A percentile compares a stretch with the other conserved stretches of the same genome.
These are phyloP conservation scores for Coemansia sp. DNA, from an alignment of 192 early-diverging fungal species.

Conservation along the genomic window DNA sequence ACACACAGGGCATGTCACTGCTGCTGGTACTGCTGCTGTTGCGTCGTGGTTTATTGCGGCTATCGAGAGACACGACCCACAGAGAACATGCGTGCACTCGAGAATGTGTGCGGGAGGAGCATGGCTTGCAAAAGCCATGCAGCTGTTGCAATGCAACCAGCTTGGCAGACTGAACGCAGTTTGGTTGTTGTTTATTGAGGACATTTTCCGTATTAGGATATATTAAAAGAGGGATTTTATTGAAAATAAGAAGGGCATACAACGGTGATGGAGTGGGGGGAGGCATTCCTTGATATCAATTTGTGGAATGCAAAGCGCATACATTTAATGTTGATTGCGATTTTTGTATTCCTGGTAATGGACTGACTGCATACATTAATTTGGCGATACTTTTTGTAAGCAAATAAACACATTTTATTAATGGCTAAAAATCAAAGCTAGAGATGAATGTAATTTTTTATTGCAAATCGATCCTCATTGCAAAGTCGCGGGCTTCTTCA, in stretches of 20 bases:
- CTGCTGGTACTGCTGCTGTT: too few species aligned
- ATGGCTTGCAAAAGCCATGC: slow-evolving; percentile 22
- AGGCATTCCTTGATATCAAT: too few species aligned
- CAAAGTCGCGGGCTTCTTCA: slow-evolving; percentile 25
- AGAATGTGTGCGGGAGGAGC: slow-evolving; percentile 19
- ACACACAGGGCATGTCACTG: slow-evolving; percentile 30
- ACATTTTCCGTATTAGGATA: slow-evolving; percentile 3
- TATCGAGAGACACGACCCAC: slow-evolving; percentile 13
- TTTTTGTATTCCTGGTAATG: too few species aligned
- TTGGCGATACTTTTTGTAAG: neutral
- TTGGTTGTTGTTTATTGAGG: neutral
- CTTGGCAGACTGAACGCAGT: slow-evolving; percentile 5
- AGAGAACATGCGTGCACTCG: slow-evolving; percentile 45
- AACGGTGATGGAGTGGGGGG: neutral
- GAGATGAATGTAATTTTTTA: neutral
- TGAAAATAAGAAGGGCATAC: too few species aligned
- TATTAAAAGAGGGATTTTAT: neutral
- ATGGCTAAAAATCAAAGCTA: too few species aligned
- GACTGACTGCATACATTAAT: too few species aligned
- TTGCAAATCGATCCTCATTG: neutral
- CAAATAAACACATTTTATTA: too few species aligned
- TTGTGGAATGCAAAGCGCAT: too few species aligned
- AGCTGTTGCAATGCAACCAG: slow-evolving; percentile 51
- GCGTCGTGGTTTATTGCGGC: neutral
- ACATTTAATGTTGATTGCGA: too few species aligned